A percentile compares a stretch with the other conserved stretches of the same genome.
phyloP scores from a whole-genome alignment of 495 filamentous ascomycete species.

The Penicillium simplicissimum region DNA sequence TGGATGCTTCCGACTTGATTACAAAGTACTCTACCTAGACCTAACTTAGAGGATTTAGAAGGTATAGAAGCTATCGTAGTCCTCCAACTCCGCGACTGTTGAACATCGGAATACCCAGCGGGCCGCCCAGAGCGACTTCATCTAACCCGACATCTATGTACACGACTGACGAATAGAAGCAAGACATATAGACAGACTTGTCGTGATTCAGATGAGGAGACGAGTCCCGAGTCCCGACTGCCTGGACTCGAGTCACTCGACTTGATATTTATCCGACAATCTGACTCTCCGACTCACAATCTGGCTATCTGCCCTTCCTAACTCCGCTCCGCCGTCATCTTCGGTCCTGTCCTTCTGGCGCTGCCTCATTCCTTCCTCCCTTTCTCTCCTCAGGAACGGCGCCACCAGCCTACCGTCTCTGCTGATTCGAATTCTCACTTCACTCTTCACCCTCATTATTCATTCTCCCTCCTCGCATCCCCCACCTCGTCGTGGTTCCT shows the following conservation, averaged over 20 bases:
- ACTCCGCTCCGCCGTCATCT: slow-evolving; percentile 3
- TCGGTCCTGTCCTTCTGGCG: neutral
- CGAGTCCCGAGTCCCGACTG: neutral
- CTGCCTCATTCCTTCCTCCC: neutral
- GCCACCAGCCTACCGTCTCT: neutral
- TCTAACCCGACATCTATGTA: neutral
- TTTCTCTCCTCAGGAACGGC: neutral
- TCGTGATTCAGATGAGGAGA: neutral
- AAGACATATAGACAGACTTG: neutral
- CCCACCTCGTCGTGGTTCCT: neutral
- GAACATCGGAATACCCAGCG: too few species aligned
- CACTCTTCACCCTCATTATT: neutral
- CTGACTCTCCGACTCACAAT: neutral
- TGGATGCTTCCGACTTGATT: neutral
- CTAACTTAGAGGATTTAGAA: neutral
- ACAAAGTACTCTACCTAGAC: neutral
- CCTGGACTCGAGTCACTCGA: neutral
- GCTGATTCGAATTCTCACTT: neutral
- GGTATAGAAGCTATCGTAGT: too few species aligned
- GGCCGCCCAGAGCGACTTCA: too few species aligned
- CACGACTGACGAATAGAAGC: neutral
- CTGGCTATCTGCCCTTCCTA: neutral
- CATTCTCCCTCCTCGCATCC: neutral
- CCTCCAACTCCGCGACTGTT: too few species aligned
- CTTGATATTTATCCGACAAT: neutral